These are phyloP conservation scores for Austroboletus olivaceoglutinosus DNA, from an alignment of 1,284 basidiomycete genomes.

Conservation along the genomic window DNA sequence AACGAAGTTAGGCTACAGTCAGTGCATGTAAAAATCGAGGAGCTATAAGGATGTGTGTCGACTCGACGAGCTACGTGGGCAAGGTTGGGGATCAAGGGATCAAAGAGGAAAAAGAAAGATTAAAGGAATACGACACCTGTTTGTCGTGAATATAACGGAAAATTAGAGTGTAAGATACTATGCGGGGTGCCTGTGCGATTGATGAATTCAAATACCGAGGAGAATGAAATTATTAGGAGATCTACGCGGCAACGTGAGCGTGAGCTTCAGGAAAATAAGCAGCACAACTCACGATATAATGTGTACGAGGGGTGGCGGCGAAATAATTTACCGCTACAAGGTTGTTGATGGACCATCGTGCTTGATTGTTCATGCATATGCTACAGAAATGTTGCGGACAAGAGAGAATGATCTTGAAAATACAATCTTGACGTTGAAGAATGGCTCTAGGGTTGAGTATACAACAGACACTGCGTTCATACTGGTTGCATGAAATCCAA, in stretches of 20 bases:
- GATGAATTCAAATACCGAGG: neutral
- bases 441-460: no score
- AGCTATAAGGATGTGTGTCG: neutral
- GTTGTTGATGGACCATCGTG: no score
- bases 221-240: neutral
- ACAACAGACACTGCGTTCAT: neutral
- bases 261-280: neutral
- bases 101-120: neutral
- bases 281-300: conserved; percentile 5
- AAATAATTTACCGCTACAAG: no score
- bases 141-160: neutral
- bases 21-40: neutral
- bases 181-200: neutral
- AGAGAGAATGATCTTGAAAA: no score
- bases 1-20: conserved; percentile 27
- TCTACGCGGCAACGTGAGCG: conserved; percentile 2
- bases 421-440: no score
- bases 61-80: neutral
- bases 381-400: no score
- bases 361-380: no score
- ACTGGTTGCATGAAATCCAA: neutral
- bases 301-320: no score
- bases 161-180: neutral
- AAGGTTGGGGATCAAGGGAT: neutral
- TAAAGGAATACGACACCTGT: neutral